These are phyloP conservation scores for Rhizophagus prolifer DNA, from an alignment of 192 early-diverging fungal species.

Conservation along the genomic window DNA sequence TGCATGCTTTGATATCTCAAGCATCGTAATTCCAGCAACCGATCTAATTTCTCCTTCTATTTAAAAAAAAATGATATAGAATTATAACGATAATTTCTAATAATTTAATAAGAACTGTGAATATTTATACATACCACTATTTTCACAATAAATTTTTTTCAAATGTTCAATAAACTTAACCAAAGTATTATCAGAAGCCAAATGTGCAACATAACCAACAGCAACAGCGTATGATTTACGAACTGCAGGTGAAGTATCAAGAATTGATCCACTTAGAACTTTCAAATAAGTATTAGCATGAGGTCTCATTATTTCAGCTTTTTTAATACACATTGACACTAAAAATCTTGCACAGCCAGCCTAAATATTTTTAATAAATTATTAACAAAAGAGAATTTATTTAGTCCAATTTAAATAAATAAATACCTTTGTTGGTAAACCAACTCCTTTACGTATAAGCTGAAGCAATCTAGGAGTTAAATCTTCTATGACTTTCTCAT, in stretches of 20 bases:
- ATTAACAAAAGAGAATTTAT: not conserved
- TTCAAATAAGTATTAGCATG: slow-evolving; percentile 75
- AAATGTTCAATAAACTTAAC: slow-evolving; percentile 68
- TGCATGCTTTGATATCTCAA: slow-evolving; percentile 71
- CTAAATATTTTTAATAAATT: slow-evolving; percentile 33
- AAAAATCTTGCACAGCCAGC: slow-evolving; percentile 89
- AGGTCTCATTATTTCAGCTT: slow-evolving; percentile 61
- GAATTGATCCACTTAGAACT: slow-evolving; percentile 70
- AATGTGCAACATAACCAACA: slow-evolving; percentile 72
- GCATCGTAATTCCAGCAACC: slow-evolving; percentile 59
- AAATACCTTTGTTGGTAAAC: slow-evolving; percentile 75
- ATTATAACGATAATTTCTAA: not conserved
- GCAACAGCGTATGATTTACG: slow-evolving; percentile 85
- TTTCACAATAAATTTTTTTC: slow-evolving; percentile 74
- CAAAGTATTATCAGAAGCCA: slow-evolving; percentile 58
- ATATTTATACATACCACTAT: slow-evolving; percentile 41
- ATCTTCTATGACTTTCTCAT: slow-evolving; percentile 60
- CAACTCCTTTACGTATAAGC: slow-evolving; percentile 80
- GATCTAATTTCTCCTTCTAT: slow-evolving; percentile 72
- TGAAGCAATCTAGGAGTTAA: slow-evolving; percentile 69
- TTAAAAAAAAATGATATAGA: not conserved
- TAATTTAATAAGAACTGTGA: not conserved
- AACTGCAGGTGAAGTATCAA: slow-evolving; percentile 77
- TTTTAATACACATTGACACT: slow-evolving; percentile 72
- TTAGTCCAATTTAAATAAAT: not conserved